Percentiles rank a stretch among this genome's conserved stretches.
These are phyloP conservation scores for Aureobasidium lini DNA, from an alignment of 2,329 filamentous ascomycete species.

Conservation along the genomic window DNA sequence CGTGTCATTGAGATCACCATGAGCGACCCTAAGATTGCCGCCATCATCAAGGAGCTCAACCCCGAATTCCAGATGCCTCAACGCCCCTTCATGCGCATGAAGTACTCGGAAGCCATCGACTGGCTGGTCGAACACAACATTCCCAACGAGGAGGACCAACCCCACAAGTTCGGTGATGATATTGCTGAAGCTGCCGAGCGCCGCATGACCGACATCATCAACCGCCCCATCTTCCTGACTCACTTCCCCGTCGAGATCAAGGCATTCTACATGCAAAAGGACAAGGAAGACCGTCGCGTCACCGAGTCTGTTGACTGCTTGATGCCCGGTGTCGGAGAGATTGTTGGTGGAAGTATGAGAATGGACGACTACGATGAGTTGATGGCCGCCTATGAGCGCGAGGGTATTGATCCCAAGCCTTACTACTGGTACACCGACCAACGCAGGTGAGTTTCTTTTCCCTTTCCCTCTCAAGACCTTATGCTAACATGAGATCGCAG, in stretches of 20 bases:
- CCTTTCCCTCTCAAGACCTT: not conserved
- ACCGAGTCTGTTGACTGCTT: conserved; percentile 85
- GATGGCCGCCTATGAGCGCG: conserved; percentile 76
- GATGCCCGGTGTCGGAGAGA: conserved; percentile 94
- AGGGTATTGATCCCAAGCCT: conserved; percentile 73
- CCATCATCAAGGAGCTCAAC: conserved; percentile 78
- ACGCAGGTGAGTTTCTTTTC: conserved; percentile 62
- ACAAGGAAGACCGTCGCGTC: conserved; percentile 66
- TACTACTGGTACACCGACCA: conserved; percentile 99
- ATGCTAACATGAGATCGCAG: conserved; percentile 33
- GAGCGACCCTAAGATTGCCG: conserved; percentile 63
- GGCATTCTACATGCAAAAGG: conserved; percentile 98
- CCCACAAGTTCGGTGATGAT: conserved; percentile 90
- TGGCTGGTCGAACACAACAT: conserved; percentile 91
- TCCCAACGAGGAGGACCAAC: conserved; percentile 82
- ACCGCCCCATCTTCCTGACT: conserved; percentile 88
- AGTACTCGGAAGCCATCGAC: conserved; percentile 85
- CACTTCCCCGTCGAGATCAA: conserved; percentile 98
- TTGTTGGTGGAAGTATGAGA: conserved; percentile 94
- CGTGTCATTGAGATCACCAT: conserved; percentile 73
- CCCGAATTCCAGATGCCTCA: conserved; percentile 75
- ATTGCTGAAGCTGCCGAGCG: conserved; percentile 97
- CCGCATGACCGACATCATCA: conserved; percentile 94
- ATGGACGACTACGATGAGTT: conserved; percentile 88
- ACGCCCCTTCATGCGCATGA: conserved; percentile 89